A percentile compares a stretch with the other conserved stretches of the same genome.
These are phyloP conservation scores for Pezicula neosporulosa DNA, from an alignment of 2,329 filamentous ascomycete species.

Conservation along the genomic window DNA sequence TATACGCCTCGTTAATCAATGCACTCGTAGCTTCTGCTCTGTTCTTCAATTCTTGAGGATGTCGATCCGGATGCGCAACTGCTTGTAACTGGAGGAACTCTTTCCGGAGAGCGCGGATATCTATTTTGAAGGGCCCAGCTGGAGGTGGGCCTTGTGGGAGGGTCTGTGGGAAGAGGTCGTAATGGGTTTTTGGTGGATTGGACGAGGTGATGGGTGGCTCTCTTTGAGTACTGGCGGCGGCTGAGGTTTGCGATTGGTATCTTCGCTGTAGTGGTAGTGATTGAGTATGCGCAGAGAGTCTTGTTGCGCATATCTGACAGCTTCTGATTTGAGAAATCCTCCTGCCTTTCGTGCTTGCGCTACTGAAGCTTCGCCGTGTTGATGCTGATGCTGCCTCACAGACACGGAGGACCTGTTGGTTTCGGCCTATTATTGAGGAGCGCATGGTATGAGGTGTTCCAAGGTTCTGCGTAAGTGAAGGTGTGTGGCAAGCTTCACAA, in stretches of 20 bases:
- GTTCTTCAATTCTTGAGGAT: conserved; percentile 46
- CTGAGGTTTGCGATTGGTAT: neutral
- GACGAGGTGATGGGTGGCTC: neutral
- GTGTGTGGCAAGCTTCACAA: too few species aligned
- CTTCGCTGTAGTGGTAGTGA: neutral
- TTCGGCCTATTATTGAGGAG: conserved; percentile 5
- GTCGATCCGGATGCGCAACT: conserved; percentile 66
- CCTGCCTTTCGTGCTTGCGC: neutral
- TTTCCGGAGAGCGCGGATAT: conserved; percentile 65
- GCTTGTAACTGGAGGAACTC: conserved; percentile 88
- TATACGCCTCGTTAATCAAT: conserved; percentile 88
- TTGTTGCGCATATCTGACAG: conserved; percentile 9
- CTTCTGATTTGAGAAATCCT: neutral
- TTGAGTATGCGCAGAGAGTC: neutral
- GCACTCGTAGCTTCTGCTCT: conserved; percentile 75
- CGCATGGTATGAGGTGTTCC: conserved; percentile 4
- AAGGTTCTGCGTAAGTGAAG: too few species aligned
- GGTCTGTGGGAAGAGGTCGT: conserved; percentile 82
- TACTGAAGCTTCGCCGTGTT: conserved; percentile 10
- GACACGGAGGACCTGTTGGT: conserved; percentile 3
- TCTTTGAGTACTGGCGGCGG: neutral
- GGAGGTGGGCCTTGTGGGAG: conserved; percentile 78
- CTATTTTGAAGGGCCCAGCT: conserved; percentile 68
- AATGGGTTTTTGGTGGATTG: conserved; percentile 55
- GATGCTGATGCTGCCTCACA: conserved; percentile 3